Percentiles rank a stretch among this genome's conserved stretches.
These are phyloP conservation scores for Candida sp. DNA, from an alignment of 1,139 yeast species.

Conservation along the genomic window DNA sequence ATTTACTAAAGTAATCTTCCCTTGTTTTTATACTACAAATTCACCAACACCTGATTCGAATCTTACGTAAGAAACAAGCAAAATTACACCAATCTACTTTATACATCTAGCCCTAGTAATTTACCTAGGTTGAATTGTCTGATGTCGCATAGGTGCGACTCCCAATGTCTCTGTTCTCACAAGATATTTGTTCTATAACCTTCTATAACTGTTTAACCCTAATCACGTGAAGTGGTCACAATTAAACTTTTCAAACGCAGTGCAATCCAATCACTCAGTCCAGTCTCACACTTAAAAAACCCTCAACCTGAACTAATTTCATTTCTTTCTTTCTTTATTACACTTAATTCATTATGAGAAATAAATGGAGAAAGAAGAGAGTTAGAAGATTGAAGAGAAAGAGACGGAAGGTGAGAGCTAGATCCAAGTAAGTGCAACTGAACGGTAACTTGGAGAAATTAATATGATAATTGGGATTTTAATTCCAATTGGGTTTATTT, in stretches of 20 bases:
- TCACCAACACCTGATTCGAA: no score
- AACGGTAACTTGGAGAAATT: constrained; percentile 1
- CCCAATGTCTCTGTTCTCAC: no score
- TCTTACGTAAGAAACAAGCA: no score
- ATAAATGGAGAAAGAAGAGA: constrained; percentile 99
- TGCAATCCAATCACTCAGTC: background rate
- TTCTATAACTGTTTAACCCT: background rate
- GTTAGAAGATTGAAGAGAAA: constrained; percentile 99
- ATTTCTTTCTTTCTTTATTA: constrained; percentile 10
- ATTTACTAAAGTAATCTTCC: no score
- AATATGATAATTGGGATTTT: background rate
- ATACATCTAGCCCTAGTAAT: no score
- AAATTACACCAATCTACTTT: no score
- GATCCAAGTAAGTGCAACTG: constrained; percentile 87
- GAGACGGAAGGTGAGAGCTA: constrained; percentile 99
- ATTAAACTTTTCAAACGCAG: background rate
- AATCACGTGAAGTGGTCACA: background rate
- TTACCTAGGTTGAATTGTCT: no score
- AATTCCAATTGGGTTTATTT: no score
- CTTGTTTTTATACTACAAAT: no score
- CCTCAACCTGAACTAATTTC: no score
- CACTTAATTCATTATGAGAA: constrained; percentile 58
- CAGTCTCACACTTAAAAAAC: background rate
- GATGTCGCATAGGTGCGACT: no score
- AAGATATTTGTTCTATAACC: background rate